Percentiles rank a stretch among this genome's conserved stretches.
phyloP scores from a whole-genome alignment of 495 filamentous ascomycete species.

The Aspergillus saccharolyticus region DNA sequence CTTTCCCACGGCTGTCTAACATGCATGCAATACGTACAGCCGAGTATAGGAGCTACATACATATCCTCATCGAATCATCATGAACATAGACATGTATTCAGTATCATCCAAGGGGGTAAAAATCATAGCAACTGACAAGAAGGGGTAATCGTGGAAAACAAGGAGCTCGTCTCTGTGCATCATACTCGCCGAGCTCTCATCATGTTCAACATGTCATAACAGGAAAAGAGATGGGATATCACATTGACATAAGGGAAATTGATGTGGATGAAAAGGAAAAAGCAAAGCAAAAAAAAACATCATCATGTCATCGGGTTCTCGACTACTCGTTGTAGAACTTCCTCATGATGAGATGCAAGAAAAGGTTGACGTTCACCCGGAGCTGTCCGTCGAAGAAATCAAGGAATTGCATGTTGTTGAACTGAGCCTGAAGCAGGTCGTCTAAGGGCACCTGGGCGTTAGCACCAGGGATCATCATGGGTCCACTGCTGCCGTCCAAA shows the following conservation, averaged over 20 bases:
- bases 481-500: conserved; percentile 84
- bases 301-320: not conserved
- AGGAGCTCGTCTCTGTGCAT: not conserved
- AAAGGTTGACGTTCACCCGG: conserved; percentile 89
- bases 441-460: conserved; percentile 87
- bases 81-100: not conserved
- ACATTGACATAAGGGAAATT: conserved; percentile 3
- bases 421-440: conserved; percentile 92
- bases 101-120: not conserved
- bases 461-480: conserved; percentile 93
- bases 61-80: conserved; percentile 17
- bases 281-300: conserved; percentile 23
- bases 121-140: not conserved
- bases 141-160: not conserved
- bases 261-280: conserved; percentile 22
- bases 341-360: conserved; percentile 93
- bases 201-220: conserved; percentile 14
- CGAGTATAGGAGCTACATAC: conserved; percentile 16
- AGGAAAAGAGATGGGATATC: conserved; percentile 16
- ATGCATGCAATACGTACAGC: not conserved
- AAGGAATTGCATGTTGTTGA: conserved; percentile 92
- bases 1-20: not conserved
- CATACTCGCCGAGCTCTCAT: conserved; percentile 8
- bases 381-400: conserved; percentile 85
- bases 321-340: conserved; percentile 82